phyloP scores from a whole-genome alignment of 1,284 basidiomycete species.

The Naganishia albida region DNA sequence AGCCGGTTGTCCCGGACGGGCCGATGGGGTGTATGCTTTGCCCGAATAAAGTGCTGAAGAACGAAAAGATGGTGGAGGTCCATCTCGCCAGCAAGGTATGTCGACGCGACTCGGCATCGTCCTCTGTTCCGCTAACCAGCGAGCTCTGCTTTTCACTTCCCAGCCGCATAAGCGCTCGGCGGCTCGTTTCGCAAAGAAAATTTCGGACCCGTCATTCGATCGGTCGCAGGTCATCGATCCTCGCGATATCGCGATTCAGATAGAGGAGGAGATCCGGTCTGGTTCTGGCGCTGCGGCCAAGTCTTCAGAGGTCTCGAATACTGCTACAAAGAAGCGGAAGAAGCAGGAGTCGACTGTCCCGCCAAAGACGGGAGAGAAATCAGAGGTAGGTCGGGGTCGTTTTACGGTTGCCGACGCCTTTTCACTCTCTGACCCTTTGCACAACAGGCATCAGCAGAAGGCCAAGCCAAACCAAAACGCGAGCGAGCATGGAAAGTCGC shows the following conservation, averaged over 20 bases:
- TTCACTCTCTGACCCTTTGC: too few relatives aligned
- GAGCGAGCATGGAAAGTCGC: constrained; percentile 23
- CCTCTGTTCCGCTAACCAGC: not conserved
- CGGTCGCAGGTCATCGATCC: constrained; percentile 20
- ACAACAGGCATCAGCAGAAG: not conserved
- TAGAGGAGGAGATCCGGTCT: constrained; percentile 23
- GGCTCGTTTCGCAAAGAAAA: constrained; percentile 24
- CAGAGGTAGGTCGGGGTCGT: not conserved
- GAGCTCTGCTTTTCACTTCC: not conserved
- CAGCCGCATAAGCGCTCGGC: constrained; percentile 24
- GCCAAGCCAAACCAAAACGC: constrained; percentile 5
- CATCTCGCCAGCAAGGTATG: constrained; percentile 70
- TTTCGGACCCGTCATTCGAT: constrained; percentile 18
- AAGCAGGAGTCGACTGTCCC: not conserved
- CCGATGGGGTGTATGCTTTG: constrained; percentile 66
- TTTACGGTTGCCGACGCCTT: too few relatives aligned
- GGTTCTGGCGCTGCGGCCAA: not conserved
- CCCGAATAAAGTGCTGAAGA: constrained; percentile 72
- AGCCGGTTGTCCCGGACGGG: not conserved
- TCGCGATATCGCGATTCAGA: constrained; percentile 21
- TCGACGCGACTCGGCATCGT: constrained; percentile 37
- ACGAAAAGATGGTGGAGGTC: constrained; percentile 61
- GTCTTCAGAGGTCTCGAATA: not conserved
- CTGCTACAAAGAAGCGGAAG: not conserved
- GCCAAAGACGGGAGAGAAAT: not conserved